Percentiles rank a stretch among this genome's conserved stretches.
These are phyloP conservation scores for Globomyces sp. DNA, from an alignment of 371 early-diverging fungal species.

Conservation along the genomic window DNA sequence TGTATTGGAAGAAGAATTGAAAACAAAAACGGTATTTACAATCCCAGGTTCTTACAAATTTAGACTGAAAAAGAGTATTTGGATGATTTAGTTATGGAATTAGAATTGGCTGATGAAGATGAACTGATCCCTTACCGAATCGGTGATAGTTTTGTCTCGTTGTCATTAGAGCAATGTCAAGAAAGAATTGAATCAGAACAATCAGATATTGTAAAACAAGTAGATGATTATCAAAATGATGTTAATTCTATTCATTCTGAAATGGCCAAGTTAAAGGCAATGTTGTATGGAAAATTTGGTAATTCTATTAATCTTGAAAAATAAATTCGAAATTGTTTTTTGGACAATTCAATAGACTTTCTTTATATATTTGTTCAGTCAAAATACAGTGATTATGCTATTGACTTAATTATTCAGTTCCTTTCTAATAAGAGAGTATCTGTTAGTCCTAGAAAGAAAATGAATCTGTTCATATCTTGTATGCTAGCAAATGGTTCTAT, in stretches of 20 bases:
- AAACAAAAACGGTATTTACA: constrained; percentile 70
- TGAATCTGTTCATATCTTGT: no score
- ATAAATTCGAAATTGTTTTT: neutral
- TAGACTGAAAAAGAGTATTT: constrained; percentile 84
- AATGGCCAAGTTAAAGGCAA: constrained; percentile 83
- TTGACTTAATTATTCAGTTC: no score
- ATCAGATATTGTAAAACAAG: constrained; percentile 62
- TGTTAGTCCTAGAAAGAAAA: no score
- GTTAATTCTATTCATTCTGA: constrained; percentile 65
- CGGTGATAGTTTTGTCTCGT: constrained; percentile 84
- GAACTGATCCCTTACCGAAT: constrained; percentile 80
- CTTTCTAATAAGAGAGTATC: no score
- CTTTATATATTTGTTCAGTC: neutral
- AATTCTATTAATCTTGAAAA: constrained; percentile 85
- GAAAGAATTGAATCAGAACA: constrained; percentile 72
- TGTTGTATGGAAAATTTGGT: constrained; percentile 90
- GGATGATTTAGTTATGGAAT: constrained; percentile 85
- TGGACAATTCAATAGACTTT: neutral
- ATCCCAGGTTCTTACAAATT: constrained; percentile 1
- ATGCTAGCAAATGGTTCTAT: no score
- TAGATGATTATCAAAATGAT: constrained; percentile 37
- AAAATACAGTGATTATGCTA: no score
- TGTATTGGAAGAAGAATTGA: constrained; percentile 75
- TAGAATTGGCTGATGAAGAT: constrained; percentile 92
- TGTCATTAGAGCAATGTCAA: constrained; percentile 68